Conservation (phyloP, 2,329 filamentous ascomycete species). For the Fusarium udum region DNA sequence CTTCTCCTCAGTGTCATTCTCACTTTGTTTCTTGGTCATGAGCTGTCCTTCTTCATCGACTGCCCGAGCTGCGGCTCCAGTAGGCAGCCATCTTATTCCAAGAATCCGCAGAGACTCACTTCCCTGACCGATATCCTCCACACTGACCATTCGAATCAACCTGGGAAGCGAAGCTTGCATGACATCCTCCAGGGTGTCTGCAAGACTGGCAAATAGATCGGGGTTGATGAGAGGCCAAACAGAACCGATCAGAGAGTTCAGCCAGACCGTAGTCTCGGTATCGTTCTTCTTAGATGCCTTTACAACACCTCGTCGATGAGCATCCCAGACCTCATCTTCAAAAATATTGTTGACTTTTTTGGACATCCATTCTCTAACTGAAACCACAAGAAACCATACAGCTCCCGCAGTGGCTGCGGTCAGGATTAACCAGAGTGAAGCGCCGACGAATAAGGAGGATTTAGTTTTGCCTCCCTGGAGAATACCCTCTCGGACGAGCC, state of each 20-base stretch:
- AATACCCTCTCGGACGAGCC: slow-evolving; percentile 24
- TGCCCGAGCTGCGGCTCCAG: slow-evolving; percentile 71
- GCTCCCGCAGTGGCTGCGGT: slow-evolving; percentile 39
- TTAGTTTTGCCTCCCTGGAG: slow-evolving; percentile 5
- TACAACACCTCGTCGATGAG: slow-evolving; percentile 63
- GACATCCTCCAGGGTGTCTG: slow-evolving; percentile 79
- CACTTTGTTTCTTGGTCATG: slow-evolving; percentile 48
- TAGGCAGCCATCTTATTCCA: slow-evolving; percentile 77
- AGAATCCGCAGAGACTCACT: slow-evolving; percentile 76
- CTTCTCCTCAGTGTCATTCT: slow-evolving; percentile 47
- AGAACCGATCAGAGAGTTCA: slow-evolving; percentile 73
- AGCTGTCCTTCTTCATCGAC: slow-evolving; percentile 68
- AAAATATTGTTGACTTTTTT: slow-evolving; percentile 71
- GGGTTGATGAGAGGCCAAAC: slow-evolving; percentile 82
- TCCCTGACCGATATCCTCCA: slow-evolving; percentile 80
- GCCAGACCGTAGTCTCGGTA: slow-evolving; percentile 75
- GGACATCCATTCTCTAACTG: slow-evolving; percentile 66
- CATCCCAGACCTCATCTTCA: slow-evolving; percentile 76
- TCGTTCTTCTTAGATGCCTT: slow-evolving; percentile 53
- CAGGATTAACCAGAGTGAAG: slow-evolving; percentile 42
- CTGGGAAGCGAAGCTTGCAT: slow-evolving; percentile 81
- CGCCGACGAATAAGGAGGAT: slow-evolving; percentile 32
- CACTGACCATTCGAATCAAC: slow-evolving; percentile 76
- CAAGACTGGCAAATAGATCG: slow-evolving; percentile 74
- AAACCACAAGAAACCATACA: slow-evolving; percentile 52